These are phyloP conservation scores for Eragrostis curvula DNA, from an alignment of 176 grass and related monocot species.

Conservation along the genomic window DNA sequence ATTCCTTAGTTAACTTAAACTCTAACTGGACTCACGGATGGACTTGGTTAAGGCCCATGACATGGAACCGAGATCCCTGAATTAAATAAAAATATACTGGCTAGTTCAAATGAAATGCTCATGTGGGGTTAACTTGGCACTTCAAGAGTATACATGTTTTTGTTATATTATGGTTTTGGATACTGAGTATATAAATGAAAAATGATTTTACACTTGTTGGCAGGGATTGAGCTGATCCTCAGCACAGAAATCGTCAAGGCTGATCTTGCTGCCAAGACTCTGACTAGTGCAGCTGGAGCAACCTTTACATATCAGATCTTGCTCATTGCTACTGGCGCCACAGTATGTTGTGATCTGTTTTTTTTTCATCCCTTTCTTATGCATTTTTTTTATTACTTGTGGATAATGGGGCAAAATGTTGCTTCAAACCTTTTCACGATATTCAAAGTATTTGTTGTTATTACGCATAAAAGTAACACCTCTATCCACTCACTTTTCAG, in stretches of 20 bases:
- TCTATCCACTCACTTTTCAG: conserved; percentile 45
- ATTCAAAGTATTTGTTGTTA: background rate
- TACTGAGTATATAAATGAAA: background rate
- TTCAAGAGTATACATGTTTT: conserved; percentile 12
- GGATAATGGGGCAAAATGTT: conserved; percentile 35
- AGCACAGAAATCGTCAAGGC: conserved; percentile 94
- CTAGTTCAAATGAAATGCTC: background rate
- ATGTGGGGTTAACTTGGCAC: background rate
- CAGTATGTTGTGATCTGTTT: conserved; percentile 53
- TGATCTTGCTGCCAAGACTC: conserved; percentile 78
- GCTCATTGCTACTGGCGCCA: conserved; percentile 89
- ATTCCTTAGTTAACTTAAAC: too few species aligned
- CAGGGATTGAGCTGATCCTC: conserved; percentile 92
- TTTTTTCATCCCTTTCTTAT: conserved; percentile 22
- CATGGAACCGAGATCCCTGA: background rate
- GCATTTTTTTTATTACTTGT: background rate
- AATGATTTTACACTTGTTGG: conserved; percentile 32
- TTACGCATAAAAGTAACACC: background rate
- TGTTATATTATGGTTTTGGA: conserved; percentile 10
- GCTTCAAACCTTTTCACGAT: background rate
- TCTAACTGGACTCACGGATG: too few species aligned
- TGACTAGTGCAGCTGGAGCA: conserved; percentile 73
- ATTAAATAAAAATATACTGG: background rate
- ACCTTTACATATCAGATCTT: conserved; percentile 88
- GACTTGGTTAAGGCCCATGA: too few species aligned